Conservation (phyloP, 352 stramenopile species). For the Globisporangium heterothallicum region DNA sequence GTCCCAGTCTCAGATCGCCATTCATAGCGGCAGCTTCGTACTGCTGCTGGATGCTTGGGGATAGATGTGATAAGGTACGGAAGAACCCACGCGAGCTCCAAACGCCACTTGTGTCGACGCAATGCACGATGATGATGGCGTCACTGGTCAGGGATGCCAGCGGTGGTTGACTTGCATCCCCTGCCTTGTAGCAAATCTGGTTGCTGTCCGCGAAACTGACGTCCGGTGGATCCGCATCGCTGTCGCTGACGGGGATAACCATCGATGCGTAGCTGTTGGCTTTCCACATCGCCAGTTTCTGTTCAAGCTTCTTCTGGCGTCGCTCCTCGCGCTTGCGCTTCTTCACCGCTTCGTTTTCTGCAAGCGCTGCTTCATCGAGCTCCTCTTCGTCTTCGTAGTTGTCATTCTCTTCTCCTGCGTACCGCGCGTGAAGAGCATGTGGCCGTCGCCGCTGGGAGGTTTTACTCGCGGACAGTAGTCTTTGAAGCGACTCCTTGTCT, state of each 20-base stretch:
- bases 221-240: constrained; percentile 1
- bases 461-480: constrained; percentile 23
- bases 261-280: constrained; percentile 58
- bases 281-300: constrained; percentile 51
- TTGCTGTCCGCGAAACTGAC: constrained; percentile 13
- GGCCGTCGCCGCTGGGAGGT: constrained; percentile 22
- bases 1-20: constrained; percentile 64
- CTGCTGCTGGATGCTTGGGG: constrained; percentile 43
- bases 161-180: constrained; percentile 49
- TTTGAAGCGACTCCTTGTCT: constrained; percentile 35
- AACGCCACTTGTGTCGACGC: constrained; percentile 65
- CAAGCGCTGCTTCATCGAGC: constrained; percentile 14
- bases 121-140: constrained; percentile 61
- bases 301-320: constrained; percentile 30
- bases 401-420: constrained; percentile 33
- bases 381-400: constrained; percentile 29
- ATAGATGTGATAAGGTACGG: constrained; percentile 45
- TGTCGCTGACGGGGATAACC: constrained; percentile 19
- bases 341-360: constrained; percentile 36
- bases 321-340: constrained; percentile 35
- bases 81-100: constrained; percentile 79
- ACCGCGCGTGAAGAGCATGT: constrained; percentile 15
- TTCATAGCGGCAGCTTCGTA: constrained; percentile 56
- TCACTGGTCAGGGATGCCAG: constrained; percentile 13
- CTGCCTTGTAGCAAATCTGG: constrained; percentile 43